Evolutionary conservation across 441 rosid genomes (phyloP).

Genomic region (Raphanus hybrid): DNA sequence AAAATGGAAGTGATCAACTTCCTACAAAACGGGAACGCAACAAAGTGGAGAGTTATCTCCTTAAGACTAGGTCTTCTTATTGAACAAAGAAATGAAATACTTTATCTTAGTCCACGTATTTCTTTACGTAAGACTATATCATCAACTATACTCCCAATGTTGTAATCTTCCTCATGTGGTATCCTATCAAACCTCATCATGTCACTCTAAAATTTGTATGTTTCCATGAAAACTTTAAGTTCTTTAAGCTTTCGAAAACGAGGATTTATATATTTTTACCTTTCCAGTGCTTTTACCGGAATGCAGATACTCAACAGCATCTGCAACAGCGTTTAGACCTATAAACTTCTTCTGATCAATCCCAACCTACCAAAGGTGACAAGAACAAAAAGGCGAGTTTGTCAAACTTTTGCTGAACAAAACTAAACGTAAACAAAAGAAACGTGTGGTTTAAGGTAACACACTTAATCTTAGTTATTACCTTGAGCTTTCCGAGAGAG

Average conservation of each 20-base stretch:
- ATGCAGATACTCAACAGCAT: conserved; percentile 96
- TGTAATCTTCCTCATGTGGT: no score
- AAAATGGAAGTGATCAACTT: no score
- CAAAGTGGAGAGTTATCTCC: no score
- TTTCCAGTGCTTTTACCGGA: conserved; percentile 97
- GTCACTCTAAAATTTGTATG: background rate
- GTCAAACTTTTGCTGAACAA: background rate
- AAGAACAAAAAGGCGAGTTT: background rate
- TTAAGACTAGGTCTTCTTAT: no score
- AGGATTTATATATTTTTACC: background rate
- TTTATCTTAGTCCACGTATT: no score
- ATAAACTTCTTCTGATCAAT: conserved; percentile 75
- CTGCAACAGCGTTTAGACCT: conserved; percentile 74
- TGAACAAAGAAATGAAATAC: no score
- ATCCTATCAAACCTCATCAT: background rate
- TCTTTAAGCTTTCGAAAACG: background rate
- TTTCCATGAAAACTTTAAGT: background rate
- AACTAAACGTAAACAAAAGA: background rate
- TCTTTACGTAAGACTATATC: no score
- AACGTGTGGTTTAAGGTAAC: conserved; percentile 17
- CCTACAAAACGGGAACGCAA: no score
- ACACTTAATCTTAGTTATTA: conserved; percentile 28
- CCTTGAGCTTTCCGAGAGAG: conserved; percentile 90
- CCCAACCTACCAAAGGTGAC: conserved; percentile 50
- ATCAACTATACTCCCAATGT: no score